Percentiles rank a stretch among this genome's conserved stretches.
Evolutionary conservation across 1,284 basidiomycete species (phyloP).

Genomic region (Irpex lacteus): DNA sequence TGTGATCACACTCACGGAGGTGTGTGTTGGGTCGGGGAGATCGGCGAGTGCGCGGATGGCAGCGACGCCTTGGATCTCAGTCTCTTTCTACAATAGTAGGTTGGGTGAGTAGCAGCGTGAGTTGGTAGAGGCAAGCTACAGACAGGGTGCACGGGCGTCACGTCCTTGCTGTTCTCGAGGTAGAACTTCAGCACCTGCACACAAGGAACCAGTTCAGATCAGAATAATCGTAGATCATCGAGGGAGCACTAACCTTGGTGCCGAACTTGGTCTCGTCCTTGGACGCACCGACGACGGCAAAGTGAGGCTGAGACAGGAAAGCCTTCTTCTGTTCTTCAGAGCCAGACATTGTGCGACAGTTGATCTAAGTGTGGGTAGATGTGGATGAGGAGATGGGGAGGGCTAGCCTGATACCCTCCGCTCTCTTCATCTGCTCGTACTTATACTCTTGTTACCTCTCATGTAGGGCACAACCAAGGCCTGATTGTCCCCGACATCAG

Average conservation of each 20-base stretch:
- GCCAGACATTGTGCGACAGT: constrained; percentile 19
- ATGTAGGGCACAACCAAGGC: not conserved
- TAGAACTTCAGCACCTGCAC: constrained; percentile 75
- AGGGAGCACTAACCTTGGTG: constrained; percentile 53
- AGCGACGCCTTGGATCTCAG: constrained; percentile 59
- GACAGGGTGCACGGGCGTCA: constrained; percentile 73
- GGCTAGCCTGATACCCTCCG: not conserved
- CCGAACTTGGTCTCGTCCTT: constrained; percentile 75
- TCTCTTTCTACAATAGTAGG: constrained; percentile 47
- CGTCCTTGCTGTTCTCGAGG: constrained; percentile 52
- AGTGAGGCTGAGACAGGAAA: constrained; percentile 62
- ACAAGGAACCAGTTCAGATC: not conserved
- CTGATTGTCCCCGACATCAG: not conserved
- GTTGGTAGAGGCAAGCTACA: constrained; percentile 18
- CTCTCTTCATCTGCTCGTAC: not conserved
- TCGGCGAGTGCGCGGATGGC: constrained; percentile 54
- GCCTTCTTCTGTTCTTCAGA: constrained; percentile 42
- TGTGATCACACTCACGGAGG: constrained; percentile 80
- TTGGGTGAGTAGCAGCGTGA: not conserved
- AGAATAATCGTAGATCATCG: not conserved
- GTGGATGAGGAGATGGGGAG: not conserved
- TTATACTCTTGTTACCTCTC: constrained; percentile 5
- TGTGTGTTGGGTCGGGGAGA: constrained; percentile 62
- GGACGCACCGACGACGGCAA: constrained; percentile 78
- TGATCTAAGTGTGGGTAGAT: constrained; percentile 4